Evolutionary conservation across 2,329 filamentous ascomycete species (phyloP).

Genomic region (Aspergillus floridensis): DNA sequence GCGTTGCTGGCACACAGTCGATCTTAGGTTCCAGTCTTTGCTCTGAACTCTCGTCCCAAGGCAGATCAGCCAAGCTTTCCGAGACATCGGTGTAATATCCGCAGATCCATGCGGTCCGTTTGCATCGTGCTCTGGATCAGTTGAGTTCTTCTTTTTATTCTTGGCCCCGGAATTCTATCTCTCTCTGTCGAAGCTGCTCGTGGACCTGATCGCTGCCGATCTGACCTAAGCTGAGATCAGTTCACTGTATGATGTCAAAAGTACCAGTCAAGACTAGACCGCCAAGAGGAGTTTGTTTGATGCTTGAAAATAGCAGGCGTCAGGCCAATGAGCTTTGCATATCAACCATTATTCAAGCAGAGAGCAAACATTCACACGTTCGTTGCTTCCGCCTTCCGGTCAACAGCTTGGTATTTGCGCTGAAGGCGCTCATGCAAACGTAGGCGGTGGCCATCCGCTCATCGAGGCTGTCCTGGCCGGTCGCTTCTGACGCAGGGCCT

Average conservation of each 20-base stretch:
- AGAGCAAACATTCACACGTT: slow-evolving; percentile 31
- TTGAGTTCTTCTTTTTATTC: background rate
- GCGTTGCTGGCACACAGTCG: slow-evolving; percentile 7
- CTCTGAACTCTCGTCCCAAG: slow-evolving; percentile 5
- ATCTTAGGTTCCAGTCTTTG: slow-evolving; percentile 7
- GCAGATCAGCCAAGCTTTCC: slow-evolving; percentile 10
- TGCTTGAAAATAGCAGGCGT: slow-evolving; percentile 19
- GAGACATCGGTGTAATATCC: slow-evolving; percentile 20
- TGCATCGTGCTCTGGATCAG: slow-evolving; percentile 10
- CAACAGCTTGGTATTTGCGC: slow-evolving; percentile 20
- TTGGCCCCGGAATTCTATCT: slow-evolving; percentile 5
- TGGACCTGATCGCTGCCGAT: slow-evolving; percentile 3
- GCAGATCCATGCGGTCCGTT: slow-evolving; percentile 13
- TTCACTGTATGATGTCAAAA: slow-evolving; percentile 14
- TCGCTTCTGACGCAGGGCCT: slow-evolving; percentile 2
- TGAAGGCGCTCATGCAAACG: slow-evolving; percentile 30
- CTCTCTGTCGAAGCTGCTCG: slow-evolving; percentile 4
- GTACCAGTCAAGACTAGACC: slow-evolving; percentile 22
- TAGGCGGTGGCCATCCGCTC: slow-evolving; percentile 27
- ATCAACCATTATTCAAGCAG: slow-evolving; percentile 9
- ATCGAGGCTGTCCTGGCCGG: slow-evolving; percentile 5
- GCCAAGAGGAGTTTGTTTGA: slow-evolving; percentile 27
- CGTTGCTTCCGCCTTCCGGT: slow-evolving; percentile 1
- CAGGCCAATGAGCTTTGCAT: slow-evolving; percentile 25
- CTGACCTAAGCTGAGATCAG: background rate